Conservation (phyloP, 495 filamentous ascomycete genomes). For the Hypoxylon rickii region DNA sequence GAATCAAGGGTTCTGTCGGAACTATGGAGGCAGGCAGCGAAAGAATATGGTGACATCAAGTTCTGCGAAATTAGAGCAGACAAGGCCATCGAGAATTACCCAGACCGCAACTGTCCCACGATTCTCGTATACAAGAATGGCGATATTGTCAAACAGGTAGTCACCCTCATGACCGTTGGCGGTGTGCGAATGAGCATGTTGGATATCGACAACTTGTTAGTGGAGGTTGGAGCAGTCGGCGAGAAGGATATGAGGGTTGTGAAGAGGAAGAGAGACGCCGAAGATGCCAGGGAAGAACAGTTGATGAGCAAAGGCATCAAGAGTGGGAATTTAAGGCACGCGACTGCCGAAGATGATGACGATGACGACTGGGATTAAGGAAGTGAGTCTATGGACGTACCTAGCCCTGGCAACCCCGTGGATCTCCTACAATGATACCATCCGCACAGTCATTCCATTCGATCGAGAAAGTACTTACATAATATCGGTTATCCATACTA, state of each 20-base stretch:
- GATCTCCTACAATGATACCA: no score
- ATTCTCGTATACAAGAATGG: conserved; percentile 91
- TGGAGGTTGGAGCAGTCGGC: conserved; percentile 78
- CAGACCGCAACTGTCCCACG: conserved; percentile 91
- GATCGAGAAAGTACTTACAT: no score
- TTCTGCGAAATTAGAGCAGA: conserved; percentile 95
- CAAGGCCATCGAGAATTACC: conserved; percentile 96
- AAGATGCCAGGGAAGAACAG: conserved; percentile 60
- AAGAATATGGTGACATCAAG: conserved; percentile 88
- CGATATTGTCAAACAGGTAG: conserved; percentile 85
- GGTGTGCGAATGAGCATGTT: conserved; percentile 68
- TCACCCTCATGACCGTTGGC: conserved; percentile 79
- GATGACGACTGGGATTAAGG: conserved; percentile 82
- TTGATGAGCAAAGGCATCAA: conserved; percentile 50
- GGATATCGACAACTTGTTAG: conserved; percentile 73
- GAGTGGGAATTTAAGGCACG: conserved; percentile 42
- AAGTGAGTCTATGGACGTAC: no score
- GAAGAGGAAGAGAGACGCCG: conserved; percentile 61
- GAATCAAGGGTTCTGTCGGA: conserved; percentile 82
- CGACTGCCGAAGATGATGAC: conserved; percentile 63
- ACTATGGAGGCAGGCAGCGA: conserved; percentile 84
- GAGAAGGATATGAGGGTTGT: conserved; percentile 77
- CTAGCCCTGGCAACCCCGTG: no score
- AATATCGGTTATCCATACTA: no score
- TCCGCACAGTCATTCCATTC: neutral